Evolutionary conservation across 2,329 filamentous ascomycete genomes (phyloP), one percentile per base, ranked within the genome.

Genomic region (Penicillium sp.): DNA sequence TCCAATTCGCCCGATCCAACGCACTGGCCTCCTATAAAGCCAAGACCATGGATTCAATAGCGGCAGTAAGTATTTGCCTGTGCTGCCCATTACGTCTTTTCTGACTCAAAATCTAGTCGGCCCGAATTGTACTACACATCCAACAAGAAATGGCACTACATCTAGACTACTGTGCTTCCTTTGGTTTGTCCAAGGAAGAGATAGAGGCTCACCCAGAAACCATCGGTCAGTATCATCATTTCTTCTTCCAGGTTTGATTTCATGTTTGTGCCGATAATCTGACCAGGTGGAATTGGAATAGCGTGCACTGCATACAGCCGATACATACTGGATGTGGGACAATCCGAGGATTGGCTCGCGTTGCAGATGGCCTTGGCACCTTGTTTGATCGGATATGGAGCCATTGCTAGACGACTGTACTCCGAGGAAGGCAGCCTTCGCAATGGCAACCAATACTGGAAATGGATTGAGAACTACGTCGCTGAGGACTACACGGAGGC

Each of bases 381-480:
- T 0, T 97, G 93, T 68, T 78, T 96, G 26, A 81, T 97, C n/a
- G 93, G 93, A 34, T 97, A 97, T 69, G 87, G 87, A 8, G 84
- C 84, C 49, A 89, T 95, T 53, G 93, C 90, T 5, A 80, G 81
- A 63, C 82, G 90, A 63, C 78, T 96, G 3, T 80, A 85, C 61
- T 77, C 77, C 12, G 85, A 89, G 55, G 74, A 80, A 42, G 78
- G 76, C n/a, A 88, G 85, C 29, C 64, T 76, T 42, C 79, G 80
- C 32, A 78, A 87, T 10, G 84, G 78, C 0, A 95, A 93, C 68
- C 79, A 75, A 15, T 97, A 96, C 75, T 94, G 89, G 87, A 82
- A 85, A 39, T 97, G 93, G 93, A 90, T 97, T 59, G 80, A 92
- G 67, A 95, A 90, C 65, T 97, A 97, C 67, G 83, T 89, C 13